Conservation (phyloP, 306 rosid genomes). For the Inga oerstediana region DNA sequence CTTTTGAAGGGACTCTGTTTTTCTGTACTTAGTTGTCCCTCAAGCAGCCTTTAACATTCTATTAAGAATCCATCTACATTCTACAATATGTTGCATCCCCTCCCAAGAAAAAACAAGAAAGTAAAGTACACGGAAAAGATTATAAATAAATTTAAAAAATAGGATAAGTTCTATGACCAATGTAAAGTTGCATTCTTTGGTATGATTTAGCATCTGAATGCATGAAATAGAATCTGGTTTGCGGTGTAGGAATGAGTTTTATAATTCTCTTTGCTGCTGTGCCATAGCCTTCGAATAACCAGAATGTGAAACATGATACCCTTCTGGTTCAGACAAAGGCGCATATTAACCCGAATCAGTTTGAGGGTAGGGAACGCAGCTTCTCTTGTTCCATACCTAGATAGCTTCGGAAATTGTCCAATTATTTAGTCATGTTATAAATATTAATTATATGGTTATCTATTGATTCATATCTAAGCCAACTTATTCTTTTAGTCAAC, state of each 20-base stretch:
- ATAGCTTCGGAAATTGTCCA: constrained; percentile 31
- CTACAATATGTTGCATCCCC: no score
- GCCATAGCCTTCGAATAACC: constrained; percentile 23
- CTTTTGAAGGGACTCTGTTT: neutral
- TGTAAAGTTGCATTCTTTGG: neutral
- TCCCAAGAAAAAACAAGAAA: no score
- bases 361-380: constrained; percentile 23
- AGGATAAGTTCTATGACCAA: neutral
- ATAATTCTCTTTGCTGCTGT: neutral
- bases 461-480: no score
- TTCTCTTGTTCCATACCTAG: constrained; percentile 24
- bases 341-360: neutral
- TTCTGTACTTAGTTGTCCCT: neutral
- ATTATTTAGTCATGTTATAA: neutral
- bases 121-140: no score
- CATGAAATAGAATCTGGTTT: neutral
- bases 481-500: no score
- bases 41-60: constrained; percentile 24
- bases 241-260: neutral
- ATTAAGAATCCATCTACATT: neutral
- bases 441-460: no score
- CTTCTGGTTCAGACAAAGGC: constrained; percentile 32
- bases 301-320: neutral
- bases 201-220: neutral
- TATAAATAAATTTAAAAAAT: no score